Evolutionary conservation across 768 basidiomycete species (phyloP).

Genomic region (Daedaleopsis sinensis): DNA sequence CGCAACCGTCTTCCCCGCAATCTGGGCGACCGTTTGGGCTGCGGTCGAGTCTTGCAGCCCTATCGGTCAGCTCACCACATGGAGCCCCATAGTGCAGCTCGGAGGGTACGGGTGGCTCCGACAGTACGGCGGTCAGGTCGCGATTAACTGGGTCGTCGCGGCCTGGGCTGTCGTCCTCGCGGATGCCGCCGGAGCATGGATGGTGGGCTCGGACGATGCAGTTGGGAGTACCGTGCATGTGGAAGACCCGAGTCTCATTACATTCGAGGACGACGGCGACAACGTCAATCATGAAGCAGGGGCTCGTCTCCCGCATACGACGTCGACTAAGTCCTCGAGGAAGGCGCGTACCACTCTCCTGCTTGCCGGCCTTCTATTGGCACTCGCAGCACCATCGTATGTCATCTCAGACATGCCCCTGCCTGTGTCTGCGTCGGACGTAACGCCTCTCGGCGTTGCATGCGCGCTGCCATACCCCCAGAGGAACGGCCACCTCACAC

Average conservation of each 20-base stretch:
- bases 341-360: slow-evolving; percentile 31
- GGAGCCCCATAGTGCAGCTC: slow-evolving; percentile 61
- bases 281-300: slow-evolving; percentile 5
- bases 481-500: slow-evolving; percentile 40
- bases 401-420: slow-evolving; percentile 44
- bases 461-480: slow-evolving; percentile 64
- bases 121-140: slow-evolving; percentile 56
- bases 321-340: background rate
- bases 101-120: slow-evolving; percentile 68
- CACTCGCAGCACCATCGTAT: slow-evolving; percentile 61
- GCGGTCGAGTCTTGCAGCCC: slow-evolving; percentile 58
- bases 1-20: slow-evolving; percentile 62
- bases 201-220: slow-evolving; percentile 45
- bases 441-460: slow-evolving; percentile 64
- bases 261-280: slow-evolving; percentile 21
- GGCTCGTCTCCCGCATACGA: slow-evolving; percentile 15
- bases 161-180: slow-evolving; percentile 74
- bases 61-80: slow-evolving; percentile 70
- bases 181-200: slow-evolving; percentile 55
- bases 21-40: slow-evolving; percentile 72
- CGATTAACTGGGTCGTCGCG: slow-evolving; percentile 74
- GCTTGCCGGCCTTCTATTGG: slow-evolving; percentile 44
- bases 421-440: slow-evolving; percentile 36
- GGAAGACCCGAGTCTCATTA: slow-evolving; percentile 5
- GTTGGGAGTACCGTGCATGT: background rate